A percentile compares a stretch with the other conserved stretches of the same genome.
These are phyloP conservation scores for Fusarium miscanthi DNA, from an alignment of 2,329 filamentous ascomycete genomes.

Conservation along the genomic window DNA sequence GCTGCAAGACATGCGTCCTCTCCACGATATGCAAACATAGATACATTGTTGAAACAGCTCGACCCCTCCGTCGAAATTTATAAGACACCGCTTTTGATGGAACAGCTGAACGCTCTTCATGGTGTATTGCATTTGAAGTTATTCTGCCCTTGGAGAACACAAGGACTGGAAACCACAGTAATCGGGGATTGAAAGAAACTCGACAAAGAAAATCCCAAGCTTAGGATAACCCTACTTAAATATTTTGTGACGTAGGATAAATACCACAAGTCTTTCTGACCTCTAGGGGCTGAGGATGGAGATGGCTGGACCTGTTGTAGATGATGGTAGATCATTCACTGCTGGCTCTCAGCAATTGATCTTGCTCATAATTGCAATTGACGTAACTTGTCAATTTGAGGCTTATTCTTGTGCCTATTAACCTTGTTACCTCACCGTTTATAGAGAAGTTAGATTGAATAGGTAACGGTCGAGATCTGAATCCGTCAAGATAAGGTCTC, in stretches of 20 bases:
- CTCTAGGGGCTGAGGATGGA: too few species aligned
- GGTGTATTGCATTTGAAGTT: background rate
- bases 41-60: background rate
- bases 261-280: too few species aligned
- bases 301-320: background rate
- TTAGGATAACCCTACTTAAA: background rate
- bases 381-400: background rate
- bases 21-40: fast-evolving
- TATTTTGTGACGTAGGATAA: too few species aligned
- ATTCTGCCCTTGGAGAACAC: fast-evolving
- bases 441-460: background rate
- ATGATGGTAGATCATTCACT: too few species aligned
- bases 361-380: background rate
- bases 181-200: background rate
- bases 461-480: background rate
- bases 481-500: background rate
- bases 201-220: too few species aligned
- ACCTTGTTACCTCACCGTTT: background rate
- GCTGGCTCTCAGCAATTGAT: background rate
- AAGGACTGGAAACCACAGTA: background rate
- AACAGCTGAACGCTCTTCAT: background rate
- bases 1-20: background rate
- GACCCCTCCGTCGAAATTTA: background rate
- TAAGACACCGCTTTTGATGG: background rate
- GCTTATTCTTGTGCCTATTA: background rate